Percentiles rank a stretch among this genome's conserved stretches.
These are phyloP conservation scores for Neckera pumila DNA, from an alignment of 225 moss, liverwort and hornwort species.

Conservation along the genomic window DNA sequence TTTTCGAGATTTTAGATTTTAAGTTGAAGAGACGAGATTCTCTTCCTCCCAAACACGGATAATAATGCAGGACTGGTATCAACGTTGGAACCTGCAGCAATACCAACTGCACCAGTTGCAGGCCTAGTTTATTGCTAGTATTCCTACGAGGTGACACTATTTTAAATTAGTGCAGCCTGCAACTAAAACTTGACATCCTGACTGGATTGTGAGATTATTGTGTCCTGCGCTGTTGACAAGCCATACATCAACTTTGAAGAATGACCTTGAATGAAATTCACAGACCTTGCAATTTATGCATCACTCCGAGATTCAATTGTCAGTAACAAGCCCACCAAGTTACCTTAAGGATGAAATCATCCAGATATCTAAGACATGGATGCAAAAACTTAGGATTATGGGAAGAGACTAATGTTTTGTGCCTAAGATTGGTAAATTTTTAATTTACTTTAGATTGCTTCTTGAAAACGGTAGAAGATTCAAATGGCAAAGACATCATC, in stretches of 20 bases:
- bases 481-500: background rate
- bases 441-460: background rate
- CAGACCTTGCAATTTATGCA: background rate
- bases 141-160: background rate
- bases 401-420: background rate
- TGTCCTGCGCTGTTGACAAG: background rate
- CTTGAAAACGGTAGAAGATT: background rate
- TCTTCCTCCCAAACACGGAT: background rate
- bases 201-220: background rate
- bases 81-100: too few relatives aligned
- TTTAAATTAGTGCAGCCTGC: too few relatives aligned
- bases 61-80: too few relatives aligned
- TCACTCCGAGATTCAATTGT: background rate
- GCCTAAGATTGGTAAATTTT: background rate
- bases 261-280: background rate
- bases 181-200: background rate
- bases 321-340: background rate
- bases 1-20: background rate
- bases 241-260: background rate
- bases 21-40: background rate
- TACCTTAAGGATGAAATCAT: background rate
- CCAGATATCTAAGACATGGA: background rate
- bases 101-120: background rate
- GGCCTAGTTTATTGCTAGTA: background rate
- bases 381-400: background rate